These are phyloP conservation scores for Dothideomycetes sp. DNA, from an alignment of 2,329 filamentous ascomycete species.

Conservation along the genomic window DNA sequence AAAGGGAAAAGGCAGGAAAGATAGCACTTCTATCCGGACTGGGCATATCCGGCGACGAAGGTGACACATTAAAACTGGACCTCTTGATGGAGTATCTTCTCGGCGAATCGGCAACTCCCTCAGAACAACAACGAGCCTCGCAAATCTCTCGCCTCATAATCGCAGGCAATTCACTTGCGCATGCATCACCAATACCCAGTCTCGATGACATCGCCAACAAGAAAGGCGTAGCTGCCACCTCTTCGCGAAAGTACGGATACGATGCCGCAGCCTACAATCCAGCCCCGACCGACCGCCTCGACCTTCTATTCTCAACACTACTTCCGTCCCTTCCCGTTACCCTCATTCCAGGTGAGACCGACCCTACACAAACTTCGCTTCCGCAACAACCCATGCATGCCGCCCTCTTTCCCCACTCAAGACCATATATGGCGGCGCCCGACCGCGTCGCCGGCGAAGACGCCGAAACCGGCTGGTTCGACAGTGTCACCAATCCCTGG, in stretches of 20 bases:
- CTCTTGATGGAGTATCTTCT: slow-evolving; percentile 79
- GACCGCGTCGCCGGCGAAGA: slow-evolving; percentile 2
- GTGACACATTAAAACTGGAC: slow-evolving; percentile 63
- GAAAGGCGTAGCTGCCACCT: slow-evolving; percentile 34
- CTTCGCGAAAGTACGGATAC: slow-evolving; percentile 80
- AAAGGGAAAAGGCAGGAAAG: slow-evolving; percentile 47
- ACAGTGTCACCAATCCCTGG: slow-evolving; percentile 87
- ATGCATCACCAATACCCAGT: slow-evolving; percentile 34
- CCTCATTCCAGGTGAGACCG: slow-evolving; percentile 69
- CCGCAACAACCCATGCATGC: slow-evolving; percentile 90
- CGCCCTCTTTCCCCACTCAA: slow-evolving; percentile 73
- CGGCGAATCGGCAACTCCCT: slow-evolving; percentile 60
- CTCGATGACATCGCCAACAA: slow-evolving; percentile 33
- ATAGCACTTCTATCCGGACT: slow-evolving; percentile 85
- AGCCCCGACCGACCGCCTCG: slow-evolving; percentile 69
- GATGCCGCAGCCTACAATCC: slow-evolving; percentile 83
- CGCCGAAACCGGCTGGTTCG: slow-evolving; percentile 58
- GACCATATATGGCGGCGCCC: slow-evolving; percentile 47
- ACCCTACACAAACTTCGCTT: slow-evolving; percentile 80
- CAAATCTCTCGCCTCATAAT: slow-evolving; percentile 79
- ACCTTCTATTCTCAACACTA: slow-evolving; percentile 69
- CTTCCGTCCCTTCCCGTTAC: slow-evolving; percentile 83
- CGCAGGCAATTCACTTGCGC: slow-evolving; percentile 73
- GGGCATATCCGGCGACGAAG: slow-evolving; percentile 65
- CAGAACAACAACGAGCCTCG: slow-evolving; percentile 47